Percentiles rank a stretch among this genome's conserved stretches.
phyloP scores from a whole-genome alignment of 73 alveolate genomes.

The Paramecium tetraurelia region DNA sequence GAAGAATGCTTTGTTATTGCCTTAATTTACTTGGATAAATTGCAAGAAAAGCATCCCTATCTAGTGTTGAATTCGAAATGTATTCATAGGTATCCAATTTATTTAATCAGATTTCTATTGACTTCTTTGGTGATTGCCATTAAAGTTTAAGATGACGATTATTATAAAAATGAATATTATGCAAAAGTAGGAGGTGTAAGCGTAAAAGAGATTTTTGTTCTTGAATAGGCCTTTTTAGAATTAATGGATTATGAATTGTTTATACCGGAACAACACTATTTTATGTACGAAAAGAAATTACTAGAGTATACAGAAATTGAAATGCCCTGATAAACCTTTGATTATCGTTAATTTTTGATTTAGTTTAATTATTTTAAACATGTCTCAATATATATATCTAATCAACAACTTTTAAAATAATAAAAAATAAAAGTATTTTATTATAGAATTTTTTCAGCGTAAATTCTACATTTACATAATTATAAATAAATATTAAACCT shows the following conservation, averaged over 20 bases:
- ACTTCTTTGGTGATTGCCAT: conserved; percentile 75
- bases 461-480: neutral
- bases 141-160: conserved; percentile 77
- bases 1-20: conserved; percentile 66
- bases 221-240: conserved; percentile 72
- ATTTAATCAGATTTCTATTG: conserved; percentile 68
- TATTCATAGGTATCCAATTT: conserved; percentile 69
- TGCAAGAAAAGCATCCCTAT: conserved; percentile 61
- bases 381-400: neutral
- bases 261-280: conserved; percentile 68
- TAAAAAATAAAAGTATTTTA: neutral
- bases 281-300: conserved; percentile 52
- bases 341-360: neutral
- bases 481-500: too few relatives aligned
- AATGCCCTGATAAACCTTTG: neutral
- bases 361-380: neutral
- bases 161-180: conserved; percentile 70
- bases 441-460: neutral
- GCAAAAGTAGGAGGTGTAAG: conserved; percentile 84
- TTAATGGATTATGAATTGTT: conserved; percentile 70
- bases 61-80: conserved; percentile 56
- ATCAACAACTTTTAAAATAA: neutral
- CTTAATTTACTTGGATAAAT: conserved; percentile 73
- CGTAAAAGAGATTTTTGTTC: conserved; percentile 65
- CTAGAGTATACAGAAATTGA: conserved; percentile 9